phyloP scores from a whole-genome alignment of 257 asterid genomes.

The Penstemon newberryi region DNA sequence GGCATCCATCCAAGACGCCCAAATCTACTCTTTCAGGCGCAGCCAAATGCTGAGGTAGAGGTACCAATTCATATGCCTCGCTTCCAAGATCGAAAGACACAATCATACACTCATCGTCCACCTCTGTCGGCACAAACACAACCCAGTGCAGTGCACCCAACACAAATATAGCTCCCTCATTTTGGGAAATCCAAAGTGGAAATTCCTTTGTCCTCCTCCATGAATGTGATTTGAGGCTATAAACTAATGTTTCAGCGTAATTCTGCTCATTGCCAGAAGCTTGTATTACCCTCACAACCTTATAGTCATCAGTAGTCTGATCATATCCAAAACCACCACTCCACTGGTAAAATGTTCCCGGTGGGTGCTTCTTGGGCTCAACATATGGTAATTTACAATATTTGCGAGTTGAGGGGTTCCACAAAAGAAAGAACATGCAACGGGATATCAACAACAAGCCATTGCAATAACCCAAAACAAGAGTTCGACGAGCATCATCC shows the following conservation, averaged over 20 bases:
- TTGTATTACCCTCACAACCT: neutral
- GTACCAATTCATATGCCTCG: neutral
- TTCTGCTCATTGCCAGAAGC: neutral
- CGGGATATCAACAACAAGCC: constrained; percentile 1
- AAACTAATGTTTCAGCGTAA: neutral
- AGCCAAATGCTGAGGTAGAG: neutral
- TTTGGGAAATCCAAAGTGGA: neutral
- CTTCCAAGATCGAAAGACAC: neutral
- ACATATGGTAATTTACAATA: neutral
- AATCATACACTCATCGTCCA: neutral
- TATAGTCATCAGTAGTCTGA: neutral
- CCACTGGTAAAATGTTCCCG: neutral
- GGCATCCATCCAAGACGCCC: neutral
- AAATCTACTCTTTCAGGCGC: neutral
- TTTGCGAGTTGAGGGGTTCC: neutral
- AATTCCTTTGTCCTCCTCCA: neutral
- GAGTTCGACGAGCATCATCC: neutral
- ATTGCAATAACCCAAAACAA: neutral
- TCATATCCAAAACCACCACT: neutral
- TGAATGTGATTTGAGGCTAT: neutral
- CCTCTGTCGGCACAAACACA: neutral
- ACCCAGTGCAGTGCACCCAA: neutral
- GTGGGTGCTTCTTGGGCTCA: neutral
- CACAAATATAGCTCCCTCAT: neutral
- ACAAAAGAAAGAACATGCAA: neutral